Percentiles rank a stretch among this genome's conserved stretches.
Conservation (phyloP, 495 filamentous ascomycete genomes). For the Lasiosphaeriaceae sp. region DNA sequence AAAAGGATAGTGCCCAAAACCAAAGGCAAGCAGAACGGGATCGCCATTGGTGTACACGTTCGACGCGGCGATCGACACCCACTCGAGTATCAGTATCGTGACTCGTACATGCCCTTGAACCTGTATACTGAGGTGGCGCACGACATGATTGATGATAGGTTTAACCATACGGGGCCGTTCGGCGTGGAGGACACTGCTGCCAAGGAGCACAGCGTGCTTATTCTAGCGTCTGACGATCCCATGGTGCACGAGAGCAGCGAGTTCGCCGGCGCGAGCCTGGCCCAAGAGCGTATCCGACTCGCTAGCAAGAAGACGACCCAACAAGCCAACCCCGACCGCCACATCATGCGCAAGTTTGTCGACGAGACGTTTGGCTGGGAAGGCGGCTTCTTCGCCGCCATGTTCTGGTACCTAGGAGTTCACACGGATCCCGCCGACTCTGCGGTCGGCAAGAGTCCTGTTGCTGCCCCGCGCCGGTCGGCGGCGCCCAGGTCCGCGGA, state of each 20-base stretch:
- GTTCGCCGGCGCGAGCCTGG: constrained; percentile 44
- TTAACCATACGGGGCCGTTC: constrained; percentile 30
- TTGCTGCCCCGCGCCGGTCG: too few species aligned
- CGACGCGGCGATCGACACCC: constrained; percentile 70
- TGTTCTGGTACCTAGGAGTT: constrained; percentile 69
- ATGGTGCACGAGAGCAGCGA: constrained; percentile 58
- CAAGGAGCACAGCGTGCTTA: constrained; percentile 40
- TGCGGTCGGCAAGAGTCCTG: too few species aligned
- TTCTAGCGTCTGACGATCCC: constrained; percentile 70
- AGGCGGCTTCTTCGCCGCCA: constrained; percentile 65
- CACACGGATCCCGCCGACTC: neutral
- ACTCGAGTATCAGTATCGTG: constrained; percentile 59
- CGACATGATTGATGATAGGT: constrained; percentile 36
- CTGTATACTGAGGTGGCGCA: constrained; percentile 50
- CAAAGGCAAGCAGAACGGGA: constrained; percentile 31
- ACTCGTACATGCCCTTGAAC: constrained; percentile 65
- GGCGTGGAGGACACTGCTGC: constrained; percentile 28
- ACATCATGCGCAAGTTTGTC: constrained; percentile 52
- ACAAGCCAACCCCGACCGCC: constrained; percentile 16
- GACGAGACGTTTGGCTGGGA: constrained; percentile 71
- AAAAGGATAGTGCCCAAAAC: constrained; percentile 40
- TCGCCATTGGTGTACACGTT: constrained; percentile 63
- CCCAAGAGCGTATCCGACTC: constrained; percentile 63
- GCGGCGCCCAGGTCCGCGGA: constrained; percentile 43
- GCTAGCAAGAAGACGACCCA: constrained; percentile 41